These are phyloP conservation scores for Carex sylvatica DNA, from an alignment of 202 grass and related monocot genomes.

Conservation along the genomic window DNA sequence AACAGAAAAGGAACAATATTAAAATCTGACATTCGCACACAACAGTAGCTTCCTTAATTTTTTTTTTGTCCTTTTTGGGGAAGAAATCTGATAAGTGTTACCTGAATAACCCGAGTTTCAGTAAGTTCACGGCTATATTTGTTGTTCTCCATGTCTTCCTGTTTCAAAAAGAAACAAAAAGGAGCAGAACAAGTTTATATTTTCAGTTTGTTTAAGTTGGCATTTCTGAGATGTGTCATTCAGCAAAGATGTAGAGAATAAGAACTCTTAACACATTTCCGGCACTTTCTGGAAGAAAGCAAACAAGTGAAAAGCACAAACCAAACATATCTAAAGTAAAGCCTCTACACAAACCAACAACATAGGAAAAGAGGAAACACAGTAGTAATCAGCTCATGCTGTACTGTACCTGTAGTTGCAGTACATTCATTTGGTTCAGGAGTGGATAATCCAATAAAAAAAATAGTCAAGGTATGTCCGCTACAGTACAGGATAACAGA, in stretches of 20 bases:
- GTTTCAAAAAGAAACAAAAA: conserved; percentile 40
- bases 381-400: not conserved
- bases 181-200: not conserved
- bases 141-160: conserved; percentile 90
- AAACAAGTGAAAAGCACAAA: conserved; percentile 9
- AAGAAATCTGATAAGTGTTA: conserved; percentile 34
- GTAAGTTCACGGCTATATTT: conserved; percentile 87
- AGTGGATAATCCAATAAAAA: not conserved
- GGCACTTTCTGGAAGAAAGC: not conserved
- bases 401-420: not conserved
- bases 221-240: not conserved
- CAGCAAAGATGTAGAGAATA: not conserved
- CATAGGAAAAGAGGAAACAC: not conserved
- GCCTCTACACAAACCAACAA: conserved; percentile 8
- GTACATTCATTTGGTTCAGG: not conserved
- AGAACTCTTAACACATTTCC: not conserved
- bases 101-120: conserved; percentile 97
- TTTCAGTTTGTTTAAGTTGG: conserved; percentile 4
- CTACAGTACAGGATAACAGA: conserved; percentile 8
- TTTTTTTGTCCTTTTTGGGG: not conserved
- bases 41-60: not conserved
- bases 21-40: not conserved
- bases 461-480: not conserved
- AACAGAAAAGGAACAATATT: not conserved
- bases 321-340: not conserved